phyloP scores from a whole-genome alignment of 1,284 basidiomycete genomes.

The Fistulinella cinereoalba region DNA sequence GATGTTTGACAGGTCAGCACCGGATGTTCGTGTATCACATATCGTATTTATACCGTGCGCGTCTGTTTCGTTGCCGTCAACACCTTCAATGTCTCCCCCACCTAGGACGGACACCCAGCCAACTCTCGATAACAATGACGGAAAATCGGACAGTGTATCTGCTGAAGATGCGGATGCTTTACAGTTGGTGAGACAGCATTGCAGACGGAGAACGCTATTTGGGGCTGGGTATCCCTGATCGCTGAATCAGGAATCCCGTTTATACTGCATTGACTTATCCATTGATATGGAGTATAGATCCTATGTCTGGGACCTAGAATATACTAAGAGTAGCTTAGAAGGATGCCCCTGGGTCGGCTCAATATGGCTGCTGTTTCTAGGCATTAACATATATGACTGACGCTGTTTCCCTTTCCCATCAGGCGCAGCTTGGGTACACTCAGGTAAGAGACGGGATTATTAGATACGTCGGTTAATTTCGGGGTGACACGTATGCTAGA shows the following conservation, averaged over 20 bases:
- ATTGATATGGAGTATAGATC: constrained; percentile 72
- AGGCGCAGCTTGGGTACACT: constrained; percentile 79
- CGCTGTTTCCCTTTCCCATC: constrained; percentile 26
- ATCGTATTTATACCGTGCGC: constrained; percentile 13
- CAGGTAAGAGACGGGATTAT: constrained; percentile 48
- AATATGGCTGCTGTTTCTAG: constrained; percentile 41
- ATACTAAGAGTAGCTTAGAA: constrained; percentile 94
- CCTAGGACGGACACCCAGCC: constrained; percentile 5
- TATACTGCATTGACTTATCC: constrained; percentile 18
- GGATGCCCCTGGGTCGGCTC: constrained; percentile 75
- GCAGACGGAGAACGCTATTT: constrained; percentile 63
- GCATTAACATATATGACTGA: constrained; percentile 49
- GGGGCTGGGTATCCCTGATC: constrained; percentile 84
- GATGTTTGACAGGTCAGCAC: no score
- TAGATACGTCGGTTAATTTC: constrained; percentile 3
- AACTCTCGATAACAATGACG: constrained; percentile 10
- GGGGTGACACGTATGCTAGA: constrained; percentile 39
- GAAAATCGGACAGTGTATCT: neutral
- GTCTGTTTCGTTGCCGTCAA: neutral
- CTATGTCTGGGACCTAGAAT: constrained; percentile 95
- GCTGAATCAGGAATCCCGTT: constrained; percentile 21
- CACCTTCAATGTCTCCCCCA: no score
- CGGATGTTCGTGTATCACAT: no score
- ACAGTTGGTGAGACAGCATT: constrained; percentile 56
- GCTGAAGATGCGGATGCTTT: constrained; percentile 51